These are phyloP conservation scores for Wickerhamiella brachini DNA, from an alignment of 805 yeast genomes.

Conservation along the genomic window DNA sequence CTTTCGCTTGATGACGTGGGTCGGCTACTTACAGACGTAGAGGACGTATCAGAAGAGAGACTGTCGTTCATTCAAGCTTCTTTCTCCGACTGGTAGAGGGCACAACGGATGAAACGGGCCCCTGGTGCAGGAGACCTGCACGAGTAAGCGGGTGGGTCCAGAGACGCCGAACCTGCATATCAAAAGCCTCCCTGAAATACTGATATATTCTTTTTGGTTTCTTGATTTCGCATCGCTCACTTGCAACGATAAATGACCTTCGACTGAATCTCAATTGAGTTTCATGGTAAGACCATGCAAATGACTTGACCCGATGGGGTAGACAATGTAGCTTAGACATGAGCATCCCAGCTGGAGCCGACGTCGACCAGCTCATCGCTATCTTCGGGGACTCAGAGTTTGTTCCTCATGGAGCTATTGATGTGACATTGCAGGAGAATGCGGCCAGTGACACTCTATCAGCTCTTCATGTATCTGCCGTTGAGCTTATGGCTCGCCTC, in stretches of 20 bases:
- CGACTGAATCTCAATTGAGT: too few relatives aligned
- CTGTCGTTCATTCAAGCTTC: too few relatives aligned
- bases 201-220: too few relatives aligned
- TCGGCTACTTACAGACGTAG: neutral
- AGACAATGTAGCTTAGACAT: neutral
- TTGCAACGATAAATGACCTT: too few relatives aligned
- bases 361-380: constrained; percentile 13
- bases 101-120: neutral
- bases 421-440: constrained; percentile 13
- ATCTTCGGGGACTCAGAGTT: constrained; percentile 17
- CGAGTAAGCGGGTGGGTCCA: neutral
- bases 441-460: constrained; percentile 11
- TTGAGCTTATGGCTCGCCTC: constrained; percentile 21
- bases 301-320: neutral
- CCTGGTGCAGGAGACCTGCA: neutral
- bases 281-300: neutral
- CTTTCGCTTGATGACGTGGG: neutral
- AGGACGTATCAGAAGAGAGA: too few relatives aligned
- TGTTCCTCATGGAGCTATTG: constrained; percentile 21
- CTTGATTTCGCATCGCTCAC: too few relatives aligned
- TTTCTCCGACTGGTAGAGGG: too few relatives aligned
- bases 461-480: constrained; percentile 19
- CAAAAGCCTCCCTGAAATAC: too few relatives aligned
- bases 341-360: constrained; percentile 5
- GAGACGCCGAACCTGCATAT: neutral